Evolutionary conservation across 164 flowering plant species (phyloP), one percentile per base, ranked within the genome.

Genomic region (Taxillus chinensis): DNA sequence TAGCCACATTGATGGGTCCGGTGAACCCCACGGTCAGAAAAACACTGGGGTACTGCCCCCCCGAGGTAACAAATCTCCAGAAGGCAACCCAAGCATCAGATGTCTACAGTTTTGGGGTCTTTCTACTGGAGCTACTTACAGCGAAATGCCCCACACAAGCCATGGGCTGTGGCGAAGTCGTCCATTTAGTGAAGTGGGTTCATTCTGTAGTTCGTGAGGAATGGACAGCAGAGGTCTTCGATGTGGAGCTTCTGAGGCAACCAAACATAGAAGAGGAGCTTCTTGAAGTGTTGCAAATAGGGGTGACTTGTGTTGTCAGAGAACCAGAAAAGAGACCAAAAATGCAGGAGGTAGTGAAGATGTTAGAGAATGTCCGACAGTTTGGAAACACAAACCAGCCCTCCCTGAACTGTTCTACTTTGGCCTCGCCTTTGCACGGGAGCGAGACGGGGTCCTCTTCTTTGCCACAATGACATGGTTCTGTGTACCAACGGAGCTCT

Each of bases 181-280:
- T 80, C 8, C 86, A 83, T 72, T 78, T 83, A 7, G 86, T 86
- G 5, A 74, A 83, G 66, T 83, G 88, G 88, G 88, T 83, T 8
- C 83, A 79, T 65, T 83, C 88, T 2, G 88, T 83, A 13, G 88
- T 83, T 0, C 55, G 88, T 50, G 88, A 83, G 63, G 88, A 83
- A 62, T 83, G 88, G 88, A 83, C 88, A 8, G 79, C 84, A 12
- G 88, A 83, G 68, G 88, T 83, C 39, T 83, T 83, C 54, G 88
- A 83, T 43, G 69, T 70, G 2, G 86, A 83, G 76, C 63, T 83
- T 52, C 67, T 78, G 77, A 76, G 69, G 70, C 72, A 61, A 64
- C 76, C 64, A 14, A 78, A 79, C 63, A 69, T 71, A 5, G 88
- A 83, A 75, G 88, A 83, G 58, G 88, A 83, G 68, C 68, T 83